A percentile compares a stretch with the other conserved stretches of the same genome.
Evolutionary conservation across 2,329 filamentous ascomycete species (phyloP).

Genomic region (Aspergillus persii): DNA sequence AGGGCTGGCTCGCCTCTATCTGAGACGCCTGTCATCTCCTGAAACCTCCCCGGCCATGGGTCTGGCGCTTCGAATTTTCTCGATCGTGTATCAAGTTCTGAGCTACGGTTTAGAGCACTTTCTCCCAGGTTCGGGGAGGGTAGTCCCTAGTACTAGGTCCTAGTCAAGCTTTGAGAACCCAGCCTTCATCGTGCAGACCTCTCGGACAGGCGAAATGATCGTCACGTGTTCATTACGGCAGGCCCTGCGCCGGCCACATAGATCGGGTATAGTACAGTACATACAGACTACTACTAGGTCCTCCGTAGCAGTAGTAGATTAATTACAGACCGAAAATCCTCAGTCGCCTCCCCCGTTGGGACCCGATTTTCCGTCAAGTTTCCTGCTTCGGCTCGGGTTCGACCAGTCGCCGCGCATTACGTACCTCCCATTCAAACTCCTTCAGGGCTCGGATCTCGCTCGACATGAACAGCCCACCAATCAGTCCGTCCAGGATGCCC

Average conservation of each 20-base stretch:
- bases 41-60: neutral
- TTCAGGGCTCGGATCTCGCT: conserved; percentile 77
- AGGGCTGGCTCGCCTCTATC: neutral
- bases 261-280: neutral
- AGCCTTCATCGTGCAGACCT: no score
- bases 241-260: neutral
- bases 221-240: neutral
- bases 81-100: no score
- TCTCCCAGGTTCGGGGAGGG: no score
- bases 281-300: neutral
- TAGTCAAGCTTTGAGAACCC: no score
- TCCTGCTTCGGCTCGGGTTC: neutral
- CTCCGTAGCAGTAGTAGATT: neutral
- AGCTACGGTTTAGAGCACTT: no score
- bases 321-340: neutral
- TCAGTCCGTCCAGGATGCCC: conserved; percentile 78
- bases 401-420: conserved; percentile 52
- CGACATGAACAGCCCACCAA: conserved; percentile 82
- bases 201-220: no score
- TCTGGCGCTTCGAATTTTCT: no score
- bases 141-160: no score
- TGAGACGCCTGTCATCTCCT: neutral
- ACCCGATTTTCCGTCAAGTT: neutral
- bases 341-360: neutral
- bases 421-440: conserved; percentile 93